Evolutionary conservation across 768 basidiomycete genomes (phyloP).

Genomic region (Kwoniella newhampshirensis): DNA sequence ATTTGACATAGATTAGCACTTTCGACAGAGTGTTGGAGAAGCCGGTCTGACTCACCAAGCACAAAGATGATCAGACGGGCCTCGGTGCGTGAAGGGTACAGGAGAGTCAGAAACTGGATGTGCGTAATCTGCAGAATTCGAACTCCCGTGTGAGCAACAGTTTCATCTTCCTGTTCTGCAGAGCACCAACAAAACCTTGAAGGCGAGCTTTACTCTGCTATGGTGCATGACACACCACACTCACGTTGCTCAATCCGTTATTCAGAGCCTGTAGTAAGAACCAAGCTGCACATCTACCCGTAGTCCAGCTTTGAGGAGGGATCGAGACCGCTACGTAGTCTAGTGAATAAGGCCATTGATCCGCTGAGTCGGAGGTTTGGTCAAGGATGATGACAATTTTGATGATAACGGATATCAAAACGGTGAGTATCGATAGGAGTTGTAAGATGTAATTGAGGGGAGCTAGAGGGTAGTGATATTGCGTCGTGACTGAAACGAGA

Average conservation of each 20-base stretch:
- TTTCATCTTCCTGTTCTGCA: neutral
- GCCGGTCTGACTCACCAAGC: slow-evolving; percentile 60
- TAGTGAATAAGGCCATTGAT: slow-evolving; percentile 92
- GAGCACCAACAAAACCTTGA: neutral
- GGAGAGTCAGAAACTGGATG: slow-evolving; percentile 92
- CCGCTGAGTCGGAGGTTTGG: slow-evolving; percentile 63
- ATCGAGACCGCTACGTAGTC: slow-evolving; percentile 82
- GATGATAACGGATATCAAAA: slow-evolving; percentile 73
- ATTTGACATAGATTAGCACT: neutral
- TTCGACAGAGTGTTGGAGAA: neutral
- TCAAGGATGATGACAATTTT: slow-evolving; percentile 74
- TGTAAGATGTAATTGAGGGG: slow-evolving; percentile 90
- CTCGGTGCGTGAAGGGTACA: slow-evolving; percentile 89
- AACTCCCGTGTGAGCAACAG: neutral
- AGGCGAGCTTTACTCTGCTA: neutral
- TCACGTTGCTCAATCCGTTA: slow-evolving; percentile 78
- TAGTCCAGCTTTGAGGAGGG: slow-evolving; percentile 69
- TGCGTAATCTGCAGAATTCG: slow-evolving; percentile 74
- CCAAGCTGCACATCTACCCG: slow-evolving; percentile 72
- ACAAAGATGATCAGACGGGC: slow-evolving; percentile 78
- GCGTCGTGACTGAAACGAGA: slow-evolving; percentile 65
- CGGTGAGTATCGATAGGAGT: slow-evolving; percentile 73
- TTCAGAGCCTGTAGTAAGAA: slow-evolving; percentile 82
- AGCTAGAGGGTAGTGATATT: slow-evolving; percentile 93
- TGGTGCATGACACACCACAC: slow-evolving; percentile 34